These are phyloP conservation scores for Rhodofomes roseus DNA, from an alignment of 1,284 basidiomycete genomes.

Conservation along the genomic window DNA sequence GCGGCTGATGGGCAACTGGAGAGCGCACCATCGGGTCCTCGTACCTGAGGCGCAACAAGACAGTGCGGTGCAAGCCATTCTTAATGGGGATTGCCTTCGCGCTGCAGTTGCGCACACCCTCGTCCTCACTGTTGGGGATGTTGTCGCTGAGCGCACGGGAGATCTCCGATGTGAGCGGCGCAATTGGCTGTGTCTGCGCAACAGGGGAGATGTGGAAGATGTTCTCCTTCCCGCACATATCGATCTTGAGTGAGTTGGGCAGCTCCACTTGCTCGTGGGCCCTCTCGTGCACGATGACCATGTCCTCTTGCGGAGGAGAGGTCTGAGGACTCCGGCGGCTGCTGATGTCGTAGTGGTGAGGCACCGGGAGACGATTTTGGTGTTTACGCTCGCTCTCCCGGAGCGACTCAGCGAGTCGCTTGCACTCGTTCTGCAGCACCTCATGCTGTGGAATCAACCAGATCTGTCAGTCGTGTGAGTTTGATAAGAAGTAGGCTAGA, in stretches of 20 bases:
- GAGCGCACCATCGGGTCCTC: conserved; percentile 27
- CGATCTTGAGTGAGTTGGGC: conserved; percentile 18
- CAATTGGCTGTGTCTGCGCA: conserved; percentile 28
- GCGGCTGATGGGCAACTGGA: conserved; percentile 15
- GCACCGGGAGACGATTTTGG: conserved; percentile 16
- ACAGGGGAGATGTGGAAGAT: conserved; percentile 38
- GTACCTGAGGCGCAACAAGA: conserved; percentile 17
- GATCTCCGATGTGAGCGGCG: conserved; percentile 29
- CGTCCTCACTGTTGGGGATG: conserved; percentile 29
- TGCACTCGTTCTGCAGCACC: conserved; percentile 27
- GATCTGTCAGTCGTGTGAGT: neutral
- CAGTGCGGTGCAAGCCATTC: conserved; percentile 20
- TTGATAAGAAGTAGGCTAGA: conserved; percentile 5
- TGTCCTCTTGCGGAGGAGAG: conserved; percentile 21
- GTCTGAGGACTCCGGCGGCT: conserved; percentile 27
- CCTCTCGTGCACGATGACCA: conserved; percentile 22
- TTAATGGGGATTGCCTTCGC: conserved; percentile 22
- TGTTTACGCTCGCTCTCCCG: conserved; percentile 19
- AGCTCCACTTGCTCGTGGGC: conserved; percentile 6
- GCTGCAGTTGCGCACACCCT: conserved; percentile 5
- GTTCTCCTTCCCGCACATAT: conserved; percentile 25
- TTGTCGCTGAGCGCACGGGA: conserved; percentile 32
- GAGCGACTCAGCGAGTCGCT: conserved; percentile 27
- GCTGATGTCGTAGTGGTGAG: conserved; percentile 25
- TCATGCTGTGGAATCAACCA: conserved; percentile 26